Base-by-base conservation (phyloP, 2,329 filamentous ascomycete species). In the Ascochyta pisi region DNA sequence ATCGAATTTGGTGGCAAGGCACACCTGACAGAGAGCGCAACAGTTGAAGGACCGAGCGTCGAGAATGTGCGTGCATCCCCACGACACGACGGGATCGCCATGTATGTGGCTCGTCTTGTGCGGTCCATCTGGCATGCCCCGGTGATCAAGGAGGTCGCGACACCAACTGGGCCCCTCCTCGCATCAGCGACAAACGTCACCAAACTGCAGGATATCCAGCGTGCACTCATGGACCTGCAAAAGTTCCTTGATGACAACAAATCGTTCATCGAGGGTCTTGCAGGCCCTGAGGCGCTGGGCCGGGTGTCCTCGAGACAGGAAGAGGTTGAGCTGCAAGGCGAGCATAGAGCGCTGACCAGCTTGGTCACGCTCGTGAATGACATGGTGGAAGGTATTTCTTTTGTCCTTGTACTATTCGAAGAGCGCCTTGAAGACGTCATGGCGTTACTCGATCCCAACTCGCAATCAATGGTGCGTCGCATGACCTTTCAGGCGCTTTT, bases 351-450 rank as follows among this genome's bases (percentile, higher is more conserved):
- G 10, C 83, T 99, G 62, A 89, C 95, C 69, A 92, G 92, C 2
- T 80, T 99, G 44, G 86, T 96, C 60, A 88, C 89, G 62, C 82
- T 99, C 23, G 91, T 97, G 75, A 88, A 89, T 50, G 92, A 92
- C 73, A 95, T 97, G 35, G 93, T 95, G 7, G 95, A 99, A 74
- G 95, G 95, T 4, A 96, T 99, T 47, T 96, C 94, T 0, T 99
- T 99, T 67, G 92, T 97, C 4, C 83, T 94, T 22, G 95, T 97
- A 71, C 83, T 99, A 1, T 98, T 98, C 58, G 94, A 98, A 63
- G 94, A 99, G 80, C 87, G 90, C 10, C 88, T 97, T 4, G 87
- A 92, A 39, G 94, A 99, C 59, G 96, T 98, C 42, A 88, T 93
- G 62, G 80, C 87, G 5, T 83, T 90, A 4, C 81, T 99, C 5